Evolutionary conservation across 306 rosid species (phyloP).

Genomic region (Spatholobus suberectus): DNA sequence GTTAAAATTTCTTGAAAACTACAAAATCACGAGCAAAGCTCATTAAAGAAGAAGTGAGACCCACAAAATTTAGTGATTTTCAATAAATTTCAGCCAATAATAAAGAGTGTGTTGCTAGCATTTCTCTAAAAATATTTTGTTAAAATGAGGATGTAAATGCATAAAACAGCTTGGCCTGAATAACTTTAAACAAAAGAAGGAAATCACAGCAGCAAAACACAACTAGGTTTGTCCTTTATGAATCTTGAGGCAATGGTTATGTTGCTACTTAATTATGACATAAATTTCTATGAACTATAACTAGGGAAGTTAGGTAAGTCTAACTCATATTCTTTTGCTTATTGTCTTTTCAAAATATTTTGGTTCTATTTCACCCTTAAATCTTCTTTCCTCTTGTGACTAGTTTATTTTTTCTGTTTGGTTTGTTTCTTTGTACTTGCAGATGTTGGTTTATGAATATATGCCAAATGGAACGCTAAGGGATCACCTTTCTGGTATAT

Average conservation of each 20-base stretch:
- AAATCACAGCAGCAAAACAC: constrained; percentile 1
- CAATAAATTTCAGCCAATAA: background rate
- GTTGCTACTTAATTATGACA: background rate
- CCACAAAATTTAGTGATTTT: background rate
- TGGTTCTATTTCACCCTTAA: background rate
- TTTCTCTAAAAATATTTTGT: background rate
- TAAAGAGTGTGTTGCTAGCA: background rate
- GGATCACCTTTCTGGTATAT: constrained; percentile 84
- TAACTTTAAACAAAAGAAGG: background rate
- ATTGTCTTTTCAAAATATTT: background rate
- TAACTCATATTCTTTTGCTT: constrained; percentile 21
- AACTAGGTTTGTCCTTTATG: background rate
- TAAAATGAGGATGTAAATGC: background rate
- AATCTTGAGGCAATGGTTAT: constrained; percentile 18
- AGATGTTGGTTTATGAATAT: constrained; percentile 94
- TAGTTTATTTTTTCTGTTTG: constrained; percentile 26
- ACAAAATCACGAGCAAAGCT: background rate
- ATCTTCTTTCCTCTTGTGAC: constrained; percentile 22
- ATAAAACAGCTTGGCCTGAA: background rate
- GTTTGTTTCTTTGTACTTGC: constrained; percentile 48
- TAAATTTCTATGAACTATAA: background rate
- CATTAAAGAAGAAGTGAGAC: background rate
- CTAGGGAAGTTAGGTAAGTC: constrained; percentile 5
- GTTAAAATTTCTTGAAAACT: background rate
- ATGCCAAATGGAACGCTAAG: constrained; percentile 85